phyloP scores from a whole-genome alignment of 2,329 filamentous ascomycete species.

The Epichloe brachyelytri region DNA sequence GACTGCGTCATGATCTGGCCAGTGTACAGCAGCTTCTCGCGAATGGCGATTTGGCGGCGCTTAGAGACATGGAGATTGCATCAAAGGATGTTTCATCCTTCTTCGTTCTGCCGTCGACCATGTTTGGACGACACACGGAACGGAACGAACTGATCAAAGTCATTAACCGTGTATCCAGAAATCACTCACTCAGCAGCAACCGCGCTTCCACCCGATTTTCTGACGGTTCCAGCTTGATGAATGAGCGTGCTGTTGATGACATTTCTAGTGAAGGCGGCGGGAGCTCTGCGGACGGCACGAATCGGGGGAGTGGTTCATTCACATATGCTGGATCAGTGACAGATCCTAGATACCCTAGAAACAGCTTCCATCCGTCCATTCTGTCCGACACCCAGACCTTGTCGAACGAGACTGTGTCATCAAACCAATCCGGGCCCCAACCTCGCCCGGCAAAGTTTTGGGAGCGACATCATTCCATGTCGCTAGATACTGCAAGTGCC shows the following conservation, averaged over 20 bases:
- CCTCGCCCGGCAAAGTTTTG: constrained; percentile 30
- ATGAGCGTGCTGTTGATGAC: constrained; percentile 37
- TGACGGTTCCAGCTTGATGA: constrained; percentile 41
- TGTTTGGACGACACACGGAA: constrained; percentile 70
- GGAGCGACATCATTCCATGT: constrained; percentile 40
- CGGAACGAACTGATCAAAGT: constrained; percentile 56
- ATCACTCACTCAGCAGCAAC: constrained; percentile 38
- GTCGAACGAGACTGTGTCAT: constrained; percentile 34
- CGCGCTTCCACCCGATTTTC: constrained; percentile 33
- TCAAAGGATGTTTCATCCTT: constrained; percentile 85
- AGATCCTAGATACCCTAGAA: constrained; percentile 27
- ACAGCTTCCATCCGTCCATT: constrained; percentile 27
- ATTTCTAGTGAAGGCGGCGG: constrained; percentile 43
- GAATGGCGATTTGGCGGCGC: constrained; percentile 57
- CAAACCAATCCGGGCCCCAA: constrained; percentile 27
- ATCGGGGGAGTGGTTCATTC: constrained; percentile 35
- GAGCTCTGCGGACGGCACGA: constrained; percentile 42
- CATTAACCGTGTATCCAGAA: constrained; percentile 63
- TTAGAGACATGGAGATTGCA: constrained; percentile 64
- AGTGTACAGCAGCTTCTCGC: constrained; percentile 62
- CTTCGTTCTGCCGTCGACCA: constrained; percentile 69
- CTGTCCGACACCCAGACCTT: constrained; percentile 27
- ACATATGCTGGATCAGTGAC: constrained; percentile 27
- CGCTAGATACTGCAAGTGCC: constrained; percentile 33
- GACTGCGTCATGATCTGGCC: constrained; percentile 68